Evolutionary conservation across 345 rosid genomes (phyloP), one percentile per base, ranked within the genome.

Genomic region (Gynandropsis gynandra): DNA sequence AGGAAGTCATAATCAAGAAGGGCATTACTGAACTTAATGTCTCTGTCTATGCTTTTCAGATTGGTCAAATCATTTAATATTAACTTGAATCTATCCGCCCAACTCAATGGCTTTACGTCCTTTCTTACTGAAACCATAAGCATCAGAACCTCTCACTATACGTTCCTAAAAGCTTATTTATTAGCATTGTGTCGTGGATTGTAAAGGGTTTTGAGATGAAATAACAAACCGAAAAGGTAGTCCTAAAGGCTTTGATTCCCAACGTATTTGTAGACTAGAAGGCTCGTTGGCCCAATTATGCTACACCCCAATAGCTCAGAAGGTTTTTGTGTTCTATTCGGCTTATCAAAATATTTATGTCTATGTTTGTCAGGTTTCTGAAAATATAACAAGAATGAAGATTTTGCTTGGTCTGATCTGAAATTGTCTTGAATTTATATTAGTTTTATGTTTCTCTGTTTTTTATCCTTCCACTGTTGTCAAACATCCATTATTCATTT

Each of bases 281-380:
- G 95, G 73, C 96, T 87, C 70, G 82, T 89, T 0, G 95, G 98
- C 16, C 96, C 93, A 0, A 83, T 79, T 54, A 87, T 70, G 82
- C 93, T 87, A 72, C 89, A 87, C 9, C 98, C 98, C 50, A 90
- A 48, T 54, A 90, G 66, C 66, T 72, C 8, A 87, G 95, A 44
- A 87, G 89, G 57, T 90, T 87, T 54, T 77, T 84, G 79, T 90
- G 96, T 27, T 79, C 39, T 18, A 87, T 82, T 51, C 64, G 76
- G 54, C 92, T 83, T 52, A 87, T 87, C 67, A 90, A 48, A 47
- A n/a, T n/a, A n/a, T n/a, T n/a, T n/a, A n/a, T n/a, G n/a, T n/a
- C n/a, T n/a, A n/a, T n/a, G n/a, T n/a, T n/a, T n/a, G n/a, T n/a
- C n/a, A n/a, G n/a, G n/a, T n/a, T n/a, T n/a, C n/a, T n/a, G n/a